phyloP scores from a whole-genome alignment of 1,284 basidiomycete species.

The Microbotryum intermedium region DNA sequence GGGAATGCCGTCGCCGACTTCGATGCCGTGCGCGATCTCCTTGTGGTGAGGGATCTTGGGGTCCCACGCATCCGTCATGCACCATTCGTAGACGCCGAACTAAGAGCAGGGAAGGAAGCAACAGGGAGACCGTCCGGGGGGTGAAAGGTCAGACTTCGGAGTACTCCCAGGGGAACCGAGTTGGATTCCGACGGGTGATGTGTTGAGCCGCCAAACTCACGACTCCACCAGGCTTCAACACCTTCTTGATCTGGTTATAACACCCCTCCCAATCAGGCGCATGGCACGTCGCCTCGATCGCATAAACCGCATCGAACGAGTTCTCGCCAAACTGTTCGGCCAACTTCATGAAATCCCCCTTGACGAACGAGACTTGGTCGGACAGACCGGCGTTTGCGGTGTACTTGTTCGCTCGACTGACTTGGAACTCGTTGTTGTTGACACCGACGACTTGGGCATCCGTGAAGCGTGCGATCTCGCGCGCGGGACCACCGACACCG shows the following conservation, averaged over 20 bases:
- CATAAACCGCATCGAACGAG: slow-evolving; percentile 79
- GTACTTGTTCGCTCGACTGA: slow-evolving; percentile 75
- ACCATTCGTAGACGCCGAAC: slow-evolving; percentile 99
- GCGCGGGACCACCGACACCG: slow-evolving; percentile 92
- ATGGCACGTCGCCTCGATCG: slow-evolving; percentile 93
- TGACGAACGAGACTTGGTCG: slow-evolving; percentile 68
- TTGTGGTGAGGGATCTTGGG: slow-evolving; percentile 76
- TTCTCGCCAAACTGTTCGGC: slow-evolving; percentile 85
- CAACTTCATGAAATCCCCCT: slow-evolving; percentile 94
- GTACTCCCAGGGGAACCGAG: too few relatives aligned
- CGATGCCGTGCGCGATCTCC: slow-evolving; percentile 67
- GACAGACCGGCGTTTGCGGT: slow-evolving; percentile 70
- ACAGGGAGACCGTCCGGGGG: neutral
- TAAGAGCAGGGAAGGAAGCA: slow-evolving; percentile 36
- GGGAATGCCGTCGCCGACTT: slow-evolving; percentile 88
- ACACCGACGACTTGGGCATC: slow-evolving; percentile 79
- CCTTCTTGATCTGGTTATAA: slow-evolving; percentile 86
- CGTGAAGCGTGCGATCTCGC: slow-evolving; percentile 87
- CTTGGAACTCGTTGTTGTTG: slow-evolving; percentile 97
- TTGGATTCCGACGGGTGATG: too few relatives aligned
- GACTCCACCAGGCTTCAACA: slow-evolving; percentile 92
- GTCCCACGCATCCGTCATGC: slow-evolving; percentile 95
- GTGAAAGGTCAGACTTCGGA: slow-evolving; percentile 3
- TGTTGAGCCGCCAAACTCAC: slow-evolving; percentile 51
- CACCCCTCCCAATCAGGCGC: slow-evolving; percentile 93